Base-by-base conservation (phyloP, 2,329 filamentous ascomycete genomes). In the Onygenales sp. region DNA sequence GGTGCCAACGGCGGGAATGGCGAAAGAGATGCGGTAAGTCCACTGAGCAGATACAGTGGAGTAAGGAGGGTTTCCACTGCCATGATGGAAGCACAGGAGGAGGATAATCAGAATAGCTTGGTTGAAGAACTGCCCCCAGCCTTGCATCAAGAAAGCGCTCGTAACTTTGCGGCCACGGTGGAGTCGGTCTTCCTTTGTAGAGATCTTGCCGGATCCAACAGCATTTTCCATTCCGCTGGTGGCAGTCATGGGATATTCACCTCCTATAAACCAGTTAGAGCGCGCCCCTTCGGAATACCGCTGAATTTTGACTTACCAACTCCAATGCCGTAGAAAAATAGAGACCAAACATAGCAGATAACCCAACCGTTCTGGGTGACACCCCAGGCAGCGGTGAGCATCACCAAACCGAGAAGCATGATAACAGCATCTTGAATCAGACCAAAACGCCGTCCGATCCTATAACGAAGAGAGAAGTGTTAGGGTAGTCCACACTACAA, bases 141-240 rank as follows among this genome's bases (percentile, higher is more conserved):
- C 92, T 73, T 97, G 92, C 92, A 97, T 96, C 72, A 97, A 73
- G 77, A 97, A 97, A 55, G 92, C 91, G 70, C 86, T 89, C 60
- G 90, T 95, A 68, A 96, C 92, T 72, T 95, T 95, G 66, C 92
- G 88, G 59, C 92, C 92, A 73, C 92, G 89, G 76, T 97, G 92
- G 51, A 97, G 83, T 68, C 92, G 89, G 69, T 97, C 92, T 52
- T 95, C 89, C 58, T 85, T 86, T 55, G 90, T 95, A 6, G 92
- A 96, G 52, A 95, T 75, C 69, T 86, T 91, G 57, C 92, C 91
- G 39, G 89, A 75, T n/a, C 87, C 83, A 45, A 91, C 86, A 13
- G 89, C 86, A 64, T 91, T 89, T 70, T 95, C 90, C 83, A 97
- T 95, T 56, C 90, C 91, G 7, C 89, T 90, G 10, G 92, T 96